Evolutionary conservation across 2,329 filamentous ascomycete species (phyloP).

Genomic region (Cercospora citrullina): DNA sequence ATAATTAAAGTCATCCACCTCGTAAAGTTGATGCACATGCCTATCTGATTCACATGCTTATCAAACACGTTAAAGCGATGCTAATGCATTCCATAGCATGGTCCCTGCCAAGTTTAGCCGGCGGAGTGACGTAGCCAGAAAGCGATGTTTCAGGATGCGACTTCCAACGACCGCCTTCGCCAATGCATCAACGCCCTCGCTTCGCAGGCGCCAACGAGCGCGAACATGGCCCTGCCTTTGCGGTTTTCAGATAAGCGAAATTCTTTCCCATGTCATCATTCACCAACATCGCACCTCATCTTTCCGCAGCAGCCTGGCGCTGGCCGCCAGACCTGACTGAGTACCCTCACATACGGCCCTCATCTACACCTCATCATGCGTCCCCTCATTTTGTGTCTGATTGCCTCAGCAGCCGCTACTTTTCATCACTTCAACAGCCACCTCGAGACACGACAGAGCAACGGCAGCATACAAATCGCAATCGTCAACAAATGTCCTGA

Average conservation of each 20-base stretch:
- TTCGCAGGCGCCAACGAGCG: constrained; percentile 8
- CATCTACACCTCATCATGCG: constrained; percentile 5
- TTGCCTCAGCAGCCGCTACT: not conserved
- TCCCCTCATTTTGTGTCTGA: not conserved
- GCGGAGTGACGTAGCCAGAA: constrained; percentile 3
- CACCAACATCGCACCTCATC: constrained; percentile 3
- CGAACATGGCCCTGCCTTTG: not conserved
- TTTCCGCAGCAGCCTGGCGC: constrained; percentile 2
- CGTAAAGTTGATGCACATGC: too few relatives aligned
- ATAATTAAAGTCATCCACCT: too few relatives aligned
- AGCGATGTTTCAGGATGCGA: constrained; percentile 11
- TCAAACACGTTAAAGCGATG: not conserved
- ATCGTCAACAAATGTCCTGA: constrained; percentile 72
- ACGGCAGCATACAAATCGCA: constrained; percentile 53
- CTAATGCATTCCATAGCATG: constrained; percentile 1
- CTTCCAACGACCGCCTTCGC: constrained; percentile 3
- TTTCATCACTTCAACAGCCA: not conserved
- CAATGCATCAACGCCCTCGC: constrained; percentile 4
- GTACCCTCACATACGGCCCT: not conserved
- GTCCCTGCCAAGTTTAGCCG: not conserved
- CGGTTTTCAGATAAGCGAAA: not conserved
- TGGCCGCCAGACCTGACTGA: constrained; percentile 5
- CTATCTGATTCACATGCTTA: too few relatives aligned
- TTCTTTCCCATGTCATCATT: not conserved
- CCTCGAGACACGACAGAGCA: constrained; percentile 3